phyloP scores from a whole-genome alignment of 345 rosid species.

The Boechera stricta region DNA sequence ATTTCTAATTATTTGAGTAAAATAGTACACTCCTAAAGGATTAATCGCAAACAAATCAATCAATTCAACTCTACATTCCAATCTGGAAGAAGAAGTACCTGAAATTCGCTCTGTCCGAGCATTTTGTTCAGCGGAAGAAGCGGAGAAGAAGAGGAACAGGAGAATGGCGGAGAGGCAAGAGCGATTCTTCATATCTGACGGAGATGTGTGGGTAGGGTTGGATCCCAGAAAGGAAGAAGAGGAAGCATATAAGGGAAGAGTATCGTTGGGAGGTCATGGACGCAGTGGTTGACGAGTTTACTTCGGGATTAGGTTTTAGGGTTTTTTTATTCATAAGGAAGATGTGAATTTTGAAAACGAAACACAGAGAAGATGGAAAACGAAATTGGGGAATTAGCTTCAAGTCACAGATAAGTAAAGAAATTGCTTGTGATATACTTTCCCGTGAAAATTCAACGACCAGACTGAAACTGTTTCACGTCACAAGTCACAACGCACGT shows the following conservation, averaged over 20 bases:
- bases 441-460: constrained; percentile 12
- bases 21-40: neutral
- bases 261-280: constrained; percentile 73
- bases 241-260: constrained; percentile 49
- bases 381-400: constrained; percentile 63
- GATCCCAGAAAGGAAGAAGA: constrained; percentile 32
- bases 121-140: constrained; percentile 49
- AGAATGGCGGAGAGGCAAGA: constrained; percentile 48
- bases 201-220: constrained; percentile 42
- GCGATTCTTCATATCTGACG: constrained; percentile 47
- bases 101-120: constrained; percentile 77
- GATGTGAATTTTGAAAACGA: constrained; percentile 38
- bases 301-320: constrained; percentile 61
- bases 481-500: neutral
- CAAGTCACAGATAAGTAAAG: constrained; percentile 61
- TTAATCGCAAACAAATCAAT: neutral
- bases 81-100: constrained; percentile 48
- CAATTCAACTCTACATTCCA: neutral
- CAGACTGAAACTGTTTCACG: neutral
- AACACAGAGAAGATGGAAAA: constrained; percentile 48
- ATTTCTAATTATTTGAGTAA: neutral
- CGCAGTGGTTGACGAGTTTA: constrained; percentile 70
- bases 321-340: constrained; percentile 41
- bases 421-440: constrained; percentile 35
- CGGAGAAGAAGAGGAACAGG: constrained; percentile 35